Evolutionary conservation across 257 asterid genomes (phyloP).

Genomic region (Handroanthus guayacan): DNA sequence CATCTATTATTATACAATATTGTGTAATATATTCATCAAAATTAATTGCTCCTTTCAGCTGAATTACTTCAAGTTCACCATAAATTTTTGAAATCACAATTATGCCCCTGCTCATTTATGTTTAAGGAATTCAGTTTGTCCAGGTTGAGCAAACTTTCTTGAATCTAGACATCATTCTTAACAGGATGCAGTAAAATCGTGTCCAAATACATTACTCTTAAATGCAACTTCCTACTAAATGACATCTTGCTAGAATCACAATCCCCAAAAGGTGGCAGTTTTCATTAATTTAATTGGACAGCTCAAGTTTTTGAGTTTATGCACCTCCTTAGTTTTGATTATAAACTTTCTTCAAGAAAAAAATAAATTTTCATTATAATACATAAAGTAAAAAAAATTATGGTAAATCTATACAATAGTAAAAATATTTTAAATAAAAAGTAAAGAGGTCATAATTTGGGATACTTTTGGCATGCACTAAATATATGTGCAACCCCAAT

Average conservation of each 20-base stretch:
- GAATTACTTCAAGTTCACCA: background rate
- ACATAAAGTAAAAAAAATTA: too few relatives aligned
- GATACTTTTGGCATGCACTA: too few relatives aligned
- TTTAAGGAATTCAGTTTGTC: background rate
- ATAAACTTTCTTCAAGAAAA: too few relatives aligned
- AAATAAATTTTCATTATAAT: too few relatives aligned
- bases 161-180: slow-evolving; percentile 19
- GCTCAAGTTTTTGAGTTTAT: background rate
- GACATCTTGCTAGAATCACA: background rate
- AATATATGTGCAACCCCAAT: too few relatives aligned
- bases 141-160: background rate
- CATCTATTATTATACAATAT: background rate
- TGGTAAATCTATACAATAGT: too few relatives aligned
- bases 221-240: background rate
- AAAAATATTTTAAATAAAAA: too few relatives aligned
- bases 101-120: background rate
- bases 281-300: background rate
- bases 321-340: background rate
- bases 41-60: background rate
- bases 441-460: too few relatives aligned
- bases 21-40: background rate
- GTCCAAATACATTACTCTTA: slow-evolving; percentile 7
- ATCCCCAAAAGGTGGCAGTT: background rate
- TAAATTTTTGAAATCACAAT: background rate
- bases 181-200: slow-evolving; percentile 15